Conservation (phyloP, 768 basidiomycete species). For the Hydnum rufescens region DNA sequence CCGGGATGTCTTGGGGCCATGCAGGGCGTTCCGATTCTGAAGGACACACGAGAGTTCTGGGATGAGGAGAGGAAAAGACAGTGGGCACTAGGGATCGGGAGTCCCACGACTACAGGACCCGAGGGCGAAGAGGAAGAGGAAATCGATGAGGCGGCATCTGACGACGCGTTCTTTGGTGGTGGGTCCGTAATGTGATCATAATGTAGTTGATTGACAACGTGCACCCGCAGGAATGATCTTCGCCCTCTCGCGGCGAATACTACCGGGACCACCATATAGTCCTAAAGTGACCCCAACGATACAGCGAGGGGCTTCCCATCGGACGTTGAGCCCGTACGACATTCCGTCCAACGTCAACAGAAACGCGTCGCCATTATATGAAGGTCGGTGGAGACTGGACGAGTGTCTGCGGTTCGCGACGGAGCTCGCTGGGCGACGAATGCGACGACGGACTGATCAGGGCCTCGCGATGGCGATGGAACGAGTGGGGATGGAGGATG, state of each 20-base stretch:
- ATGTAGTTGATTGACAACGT: not conserved
- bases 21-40: not conserved
- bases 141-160: constrained; percentile 31
- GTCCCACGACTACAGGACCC: not conserved
- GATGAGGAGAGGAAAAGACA: constrained; percentile 4
- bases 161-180: constrained; percentile 25
- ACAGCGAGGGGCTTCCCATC: constrained; percentile 15
- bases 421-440: constrained; percentile 61
- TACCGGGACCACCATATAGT: constrained; percentile 62
- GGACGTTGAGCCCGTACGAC: constrained; percentile 6
- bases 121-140: constrained; percentile 11
- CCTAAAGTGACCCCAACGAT: constrained; percentile 17
- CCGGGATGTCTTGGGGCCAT: not conserved
- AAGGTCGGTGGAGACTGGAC: constrained; percentile 54
- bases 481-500: constrained; percentile 26
- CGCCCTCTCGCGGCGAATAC: constrained; percentile 40
- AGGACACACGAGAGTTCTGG: not conserved
- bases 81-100: not conserved
- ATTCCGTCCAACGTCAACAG: constrained; percentile 6
- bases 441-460: constrained; percentile 38
- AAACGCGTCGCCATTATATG: constrained; percentile 12
- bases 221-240: constrained; percentile 57
- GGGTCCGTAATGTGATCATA: constrained; percentile 28
- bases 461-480: constrained; percentile 58
- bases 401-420: constrained; percentile 76